phyloP scores from a whole-genome alignment of 1,139 yeast species.

The Candida gigantensis region DNA sequence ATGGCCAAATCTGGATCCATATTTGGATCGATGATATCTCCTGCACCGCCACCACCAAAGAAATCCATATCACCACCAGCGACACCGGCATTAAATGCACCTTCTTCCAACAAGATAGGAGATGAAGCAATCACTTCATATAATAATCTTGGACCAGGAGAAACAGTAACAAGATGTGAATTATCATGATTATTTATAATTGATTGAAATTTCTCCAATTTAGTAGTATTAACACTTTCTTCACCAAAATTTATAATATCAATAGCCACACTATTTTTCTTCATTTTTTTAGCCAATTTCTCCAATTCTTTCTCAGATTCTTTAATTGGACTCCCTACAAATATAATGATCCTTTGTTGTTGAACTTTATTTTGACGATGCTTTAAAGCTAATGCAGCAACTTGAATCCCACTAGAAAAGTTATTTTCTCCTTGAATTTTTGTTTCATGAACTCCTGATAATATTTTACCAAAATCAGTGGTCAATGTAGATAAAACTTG shows the following conservation, averaged over 20 bases:
- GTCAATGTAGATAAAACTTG: slow-evolving; percentile 87
- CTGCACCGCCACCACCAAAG: slow-evolving; percentile 45
- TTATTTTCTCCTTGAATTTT: slow-evolving; percentile 69
- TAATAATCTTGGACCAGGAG: slow-evolving; percentile 82
- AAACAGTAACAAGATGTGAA: slow-evolving; percentile 81
- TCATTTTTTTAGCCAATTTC: slow-evolving; percentile 87
- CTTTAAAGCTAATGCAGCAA: slow-evolving; percentile 94
- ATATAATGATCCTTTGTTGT: slow-evolving; percentile 84
- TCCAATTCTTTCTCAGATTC: slow-evolving; percentile 75
- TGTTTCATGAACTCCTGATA: slow-evolving; percentile 86
- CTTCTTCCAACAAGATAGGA: slow-evolving; percentile 62
- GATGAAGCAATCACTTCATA: slow-evolving; percentile 75
- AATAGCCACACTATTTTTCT: slow-evolving; percentile 88
- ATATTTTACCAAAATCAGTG: slow-evolving; percentile 80
- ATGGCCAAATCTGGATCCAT: slow-evolving; percentile 97
- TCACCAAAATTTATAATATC: slow-evolving; percentile 94
- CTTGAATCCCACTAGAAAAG: slow-evolving; percentile 84
- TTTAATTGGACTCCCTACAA: slow-evolving; percentile 83
- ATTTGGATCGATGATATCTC: slow-evolving; percentile 76
- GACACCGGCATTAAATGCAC: slow-evolving; percentile 29
- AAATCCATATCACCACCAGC: slow-evolving; percentile 31
- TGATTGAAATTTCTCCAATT: slow-evolving; percentile 79
- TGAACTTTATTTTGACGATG: slow-evolving; percentile 95
- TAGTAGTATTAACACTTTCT: slow-evolving; percentile 71
- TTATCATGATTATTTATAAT: slow-evolving; percentile 73